Conservation (phyloP, 306 rosid species). For the Acacia melanoxylon region DNA sequence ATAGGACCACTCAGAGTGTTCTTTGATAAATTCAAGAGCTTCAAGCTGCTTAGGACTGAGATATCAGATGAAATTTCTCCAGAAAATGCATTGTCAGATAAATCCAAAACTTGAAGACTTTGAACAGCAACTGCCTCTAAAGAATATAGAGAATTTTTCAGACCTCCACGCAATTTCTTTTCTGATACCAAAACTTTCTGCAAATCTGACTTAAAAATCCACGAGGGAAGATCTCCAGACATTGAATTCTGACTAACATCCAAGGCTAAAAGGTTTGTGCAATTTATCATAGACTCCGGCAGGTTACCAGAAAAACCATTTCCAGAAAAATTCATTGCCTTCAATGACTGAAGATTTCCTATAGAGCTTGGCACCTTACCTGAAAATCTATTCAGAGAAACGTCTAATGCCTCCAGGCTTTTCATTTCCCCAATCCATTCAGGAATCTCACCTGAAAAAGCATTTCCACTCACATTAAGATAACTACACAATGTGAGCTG, state of each 20-base stretch:
- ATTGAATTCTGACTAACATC: slow-evolving; percentile 74
- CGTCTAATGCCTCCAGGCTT: slow-evolving; percentile 72
- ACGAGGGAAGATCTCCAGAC: slow-evolving; percentile 71
- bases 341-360: slow-evolving; percentile 66
- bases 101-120: slow-evolving; percentile 71
- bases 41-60: slow-evolving; percentile 65
- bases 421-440: slow-evolving; percentile 82
- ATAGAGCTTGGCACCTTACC: slow-evolving; percentile 69
- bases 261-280: slow-evolving; percentile 57
- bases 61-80: slow-evolving; percentile 66
- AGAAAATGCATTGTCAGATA: slow-evolving; percentile 73
- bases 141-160: slow-evolving; percentile 34
- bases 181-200: slow-evolving; percentile 56
- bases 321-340: slow-evolving; percentile 63
- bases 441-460: slow-evolving; percentile 74
- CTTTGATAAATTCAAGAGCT: slow-evolving; percentile 59
- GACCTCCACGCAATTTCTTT: slow-evolving; percentile 32
- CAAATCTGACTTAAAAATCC: slow-evolving; percentile 68
- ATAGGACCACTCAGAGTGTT: slow-evolving; percentile 75
- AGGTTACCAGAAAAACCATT: slow-evolving; percentile 72
- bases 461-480: slow-evolving; percentile 59
- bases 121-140: slow-evolving; percentile 45
- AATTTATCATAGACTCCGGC: slow-evolving; percentile 65
- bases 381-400: slow-evolving; percentile 68
- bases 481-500: slow-evolving; percentile 59